Conservation (phyloP, 2,329 filamentous ascomycete genomes). For the Neofusicoccum ribis region DNA sequence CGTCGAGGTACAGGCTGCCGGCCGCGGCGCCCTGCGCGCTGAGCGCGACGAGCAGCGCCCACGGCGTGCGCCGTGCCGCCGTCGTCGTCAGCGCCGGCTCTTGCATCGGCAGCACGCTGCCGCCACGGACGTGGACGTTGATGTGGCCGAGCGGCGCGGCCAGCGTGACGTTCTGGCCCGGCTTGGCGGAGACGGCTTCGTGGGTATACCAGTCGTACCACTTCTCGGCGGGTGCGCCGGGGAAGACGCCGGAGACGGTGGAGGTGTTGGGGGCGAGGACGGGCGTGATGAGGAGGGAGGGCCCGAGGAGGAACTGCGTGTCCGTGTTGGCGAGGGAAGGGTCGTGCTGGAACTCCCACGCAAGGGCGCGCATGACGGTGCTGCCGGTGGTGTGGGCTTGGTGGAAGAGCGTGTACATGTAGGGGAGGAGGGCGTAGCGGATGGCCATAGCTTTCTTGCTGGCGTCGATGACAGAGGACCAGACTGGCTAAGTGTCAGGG, state of each 20-base stretch:
- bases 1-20: conserved; percentile 70
- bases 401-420: conserved; percentile 74
- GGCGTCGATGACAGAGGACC: conserved; percentile 65
- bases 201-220: conserved; percentile 86
- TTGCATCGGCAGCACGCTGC: conserved; percentile 66
- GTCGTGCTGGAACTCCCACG: conserved; percentile 74
- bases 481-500: conserved; percentile 38
- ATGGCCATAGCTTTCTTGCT: conserved; percentile 67
- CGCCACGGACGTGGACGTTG: conserved; percentile 70
- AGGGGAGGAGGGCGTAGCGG: conserved; percentile 70
- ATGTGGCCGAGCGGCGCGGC: conserved; percentile 66
- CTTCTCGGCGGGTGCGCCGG: conserved; percentile 59
- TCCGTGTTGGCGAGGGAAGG: conserved; percentile 66
- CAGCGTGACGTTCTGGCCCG: conserved; percentile 61
- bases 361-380: conserved; percentile 71
- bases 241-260: conserved; percentile 68
- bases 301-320: conserved; percentile 71
- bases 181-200: conserved; percentile 51
- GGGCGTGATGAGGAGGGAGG: conserved; percentile 65
- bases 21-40: conserved; percentile 55
- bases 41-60: conserved; percentile 66
- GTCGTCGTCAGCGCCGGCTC: conserved; percentile 66
- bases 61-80: conserved; percentile 62
- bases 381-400: conserved; percentile 64
- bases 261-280: conserved; percentile 64